Evolutionary conservation across 116 monocot species (phyloP), one percentile per base, ranked within the genome.

Genomic region (Dioscorea cayenensis): DNA sequence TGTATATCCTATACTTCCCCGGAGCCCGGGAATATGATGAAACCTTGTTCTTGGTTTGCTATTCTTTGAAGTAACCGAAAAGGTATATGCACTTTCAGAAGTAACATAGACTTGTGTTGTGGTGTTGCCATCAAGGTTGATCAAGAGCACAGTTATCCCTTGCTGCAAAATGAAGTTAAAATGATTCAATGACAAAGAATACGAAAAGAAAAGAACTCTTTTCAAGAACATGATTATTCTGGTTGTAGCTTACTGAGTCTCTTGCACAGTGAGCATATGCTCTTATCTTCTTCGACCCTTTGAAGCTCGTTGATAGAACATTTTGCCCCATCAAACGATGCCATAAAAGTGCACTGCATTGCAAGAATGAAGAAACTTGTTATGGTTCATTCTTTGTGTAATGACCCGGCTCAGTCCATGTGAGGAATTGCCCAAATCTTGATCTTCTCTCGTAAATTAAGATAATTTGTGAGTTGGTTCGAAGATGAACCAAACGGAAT

Each of bases 141-240:
- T 82, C 77, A 93, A 48, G 16, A 93, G 71, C 19, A 93, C 69
- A 70, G 87, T 85, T 21, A 93, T 81, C 60, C 93, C 93, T 76
- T 76, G 14, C 93, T 93, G 82, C 55, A 77, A 73, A 58, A 2
- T 43, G 55, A 55, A n/a, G 55, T 5, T 51, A 55, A 55, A 55
- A 62, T 20, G 21, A 62, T 27, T 62, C 2, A 62, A 62, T 62
- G 12, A 27, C 18, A 27, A 62, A 9, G 0, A 36, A 10, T 55
- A n/a, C 2, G 55, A 55, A 17, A 66, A 43, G 55, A 55, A 17
- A 66, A 43, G 38, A 18, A 48, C 70, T 43, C 32, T 32, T 32
- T 32, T 43, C 36, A 14, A 55, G 58, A 1, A 67, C 14, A 16
- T 16, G 55, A 55, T 16, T 55, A 55, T 16, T 55, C 13, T 16